phyloP scores from a whole-genome alignment of 2,329 filamentous ascomycete genomes.

The Cladosporium sp. region DNA sequence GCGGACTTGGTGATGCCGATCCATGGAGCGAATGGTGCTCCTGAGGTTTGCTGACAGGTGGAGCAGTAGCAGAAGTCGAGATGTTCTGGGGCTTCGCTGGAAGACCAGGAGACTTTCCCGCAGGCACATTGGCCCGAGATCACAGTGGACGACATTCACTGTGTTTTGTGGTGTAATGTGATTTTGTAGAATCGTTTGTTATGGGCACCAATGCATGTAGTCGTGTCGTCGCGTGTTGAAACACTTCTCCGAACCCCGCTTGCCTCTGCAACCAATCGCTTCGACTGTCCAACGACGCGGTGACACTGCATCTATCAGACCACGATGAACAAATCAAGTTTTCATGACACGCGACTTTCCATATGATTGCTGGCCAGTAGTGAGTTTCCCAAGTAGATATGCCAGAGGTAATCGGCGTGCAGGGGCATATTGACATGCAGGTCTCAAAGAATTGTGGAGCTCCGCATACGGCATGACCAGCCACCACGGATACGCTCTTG shows the following conservation, averaged over 20 bases:
- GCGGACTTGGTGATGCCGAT: constrained; percentile 21
- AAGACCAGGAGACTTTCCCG: constrained; percentile 20
- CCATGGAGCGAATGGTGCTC: constrained; percentile 26
- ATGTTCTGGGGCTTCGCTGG: constrained; percentile 15
- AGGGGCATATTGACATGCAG: constrained; percentile 3
- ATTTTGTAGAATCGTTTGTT: not conserved
- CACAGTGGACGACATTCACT: not conserved
- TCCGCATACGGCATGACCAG: not conserved
- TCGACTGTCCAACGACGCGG: not conserved
- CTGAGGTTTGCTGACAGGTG: constrained; percentile 27
- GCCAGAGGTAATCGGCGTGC: not conserved
- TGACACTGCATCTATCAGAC: constrained; percentile 1
- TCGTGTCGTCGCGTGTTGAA: not conserved
- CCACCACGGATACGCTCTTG: not conserved
- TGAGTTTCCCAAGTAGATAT: not conserved
- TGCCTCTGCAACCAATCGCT: constrained; percentile 3
- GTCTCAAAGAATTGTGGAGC: constrained; percentile 7
- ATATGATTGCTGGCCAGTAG: not conserved
- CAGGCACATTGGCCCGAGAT: constrained; percentile 22
- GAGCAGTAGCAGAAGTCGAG: constrained; percentile 29
- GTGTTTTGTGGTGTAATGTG: not conserved
- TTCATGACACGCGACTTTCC: not conserved
- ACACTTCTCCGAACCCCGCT: not conserved
- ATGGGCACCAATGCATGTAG: not conserved
- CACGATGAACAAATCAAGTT: not conserved